Percentiles rank a stretch among this genome's conserved stretches.
These are phyloP conservation scores for Adansonia rubrostipa DNA, from an alignment of 441 rosid genomes.

Conservation along the genomic window DNA sequence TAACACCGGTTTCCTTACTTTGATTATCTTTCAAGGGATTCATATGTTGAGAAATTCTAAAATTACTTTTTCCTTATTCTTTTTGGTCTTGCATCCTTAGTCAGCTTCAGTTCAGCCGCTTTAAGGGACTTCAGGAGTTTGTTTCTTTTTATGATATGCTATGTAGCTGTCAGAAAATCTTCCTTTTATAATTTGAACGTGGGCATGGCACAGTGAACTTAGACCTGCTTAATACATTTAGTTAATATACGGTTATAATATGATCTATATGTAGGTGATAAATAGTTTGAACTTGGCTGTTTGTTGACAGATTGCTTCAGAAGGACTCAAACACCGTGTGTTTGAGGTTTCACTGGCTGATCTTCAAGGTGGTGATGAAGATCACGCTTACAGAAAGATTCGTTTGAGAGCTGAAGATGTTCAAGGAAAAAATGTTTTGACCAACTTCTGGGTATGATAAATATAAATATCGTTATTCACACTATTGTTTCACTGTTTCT, in stretches of 20 bases:
- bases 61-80: background rate
- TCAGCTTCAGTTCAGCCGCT: background rate
- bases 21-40: too few relatives aligned
- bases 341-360: constrained; percentile 49
- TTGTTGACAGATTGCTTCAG: constrained; percentile 77
- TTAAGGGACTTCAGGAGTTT: background rate
- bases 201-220: background rate
- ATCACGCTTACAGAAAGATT: too few relatives aligned
- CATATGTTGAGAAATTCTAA: too few relatives aligned
- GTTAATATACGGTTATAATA: constrained; percentile 39
- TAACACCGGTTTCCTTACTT: too few relatives aligned
- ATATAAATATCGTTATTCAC: background rate
- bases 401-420: too few relatives aligned
- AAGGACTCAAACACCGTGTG: constrained; percentile 84
- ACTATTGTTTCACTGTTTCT: background rate
- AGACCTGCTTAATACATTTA: constrained; percentile 38
- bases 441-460: constrained; percentile 83
- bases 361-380: too few relatives aligned
- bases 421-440: constrained; percentile 56
- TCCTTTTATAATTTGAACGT: background rate
- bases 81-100: background rate
- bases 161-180: background rate
- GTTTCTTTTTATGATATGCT: background rate
- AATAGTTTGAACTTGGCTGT: background rate
- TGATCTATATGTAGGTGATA: constrained; percentile 22